These are phyloP conservation scores for Colletotrichum lindemuthianum DNA, from an alignment of 2,329 filamentous ascomycete species.

Conservation along the genomic window DNA sequence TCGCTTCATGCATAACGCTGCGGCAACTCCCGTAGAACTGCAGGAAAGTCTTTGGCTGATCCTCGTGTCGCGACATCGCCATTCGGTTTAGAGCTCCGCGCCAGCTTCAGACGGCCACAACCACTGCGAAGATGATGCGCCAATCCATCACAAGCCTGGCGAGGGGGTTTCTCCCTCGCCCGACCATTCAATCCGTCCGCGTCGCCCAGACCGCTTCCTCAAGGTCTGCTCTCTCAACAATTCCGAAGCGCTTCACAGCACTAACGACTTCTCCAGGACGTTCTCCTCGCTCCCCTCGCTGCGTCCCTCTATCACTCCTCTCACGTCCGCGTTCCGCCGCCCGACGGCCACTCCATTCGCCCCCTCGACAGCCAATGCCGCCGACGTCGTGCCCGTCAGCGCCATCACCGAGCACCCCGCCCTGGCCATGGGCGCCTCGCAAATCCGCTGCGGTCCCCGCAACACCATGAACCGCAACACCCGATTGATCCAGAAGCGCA, in stretches of 20 bases:
- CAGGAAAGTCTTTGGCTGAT: constrained; percentile 32
- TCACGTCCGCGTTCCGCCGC: constrained; percentile 45
- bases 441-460: constrained; percentile 68
- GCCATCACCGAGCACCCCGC: constrained; percentile 64
- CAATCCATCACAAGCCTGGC: constrained; percentile 26
- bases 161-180: constrained; percentile 10
- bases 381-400: constrained; percentile 57
- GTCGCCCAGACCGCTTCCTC: constrained; percentile 11
- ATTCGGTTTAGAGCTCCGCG: constrained; percentile 18
- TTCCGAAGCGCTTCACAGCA: background rate
- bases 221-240: constrained; percentile 10
- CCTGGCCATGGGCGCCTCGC: constrained; percentile 60
- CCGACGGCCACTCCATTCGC: constrained; percentile 45
- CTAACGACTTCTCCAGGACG: constrained; percentile 44
- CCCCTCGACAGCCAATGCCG: constrained; percentile 41
- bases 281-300: constrained; percentile 62
- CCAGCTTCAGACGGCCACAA: constrained; percentile 7
- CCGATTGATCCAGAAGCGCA: constrained; percentile 67
- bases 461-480: constrained; percentile 66
- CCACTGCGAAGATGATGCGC: constrained; percentile 34
- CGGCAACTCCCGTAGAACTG: constrained; percentile 20
- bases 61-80: constrained; percentile 13
- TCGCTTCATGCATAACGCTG: constrained; percentile 14
- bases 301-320: constrained; percentile 56
- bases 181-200: background rate